Base-by-base conservation (phyloP, 1,139 yeast genomes). In the Schwanniomyces etchellsii region DNA sequence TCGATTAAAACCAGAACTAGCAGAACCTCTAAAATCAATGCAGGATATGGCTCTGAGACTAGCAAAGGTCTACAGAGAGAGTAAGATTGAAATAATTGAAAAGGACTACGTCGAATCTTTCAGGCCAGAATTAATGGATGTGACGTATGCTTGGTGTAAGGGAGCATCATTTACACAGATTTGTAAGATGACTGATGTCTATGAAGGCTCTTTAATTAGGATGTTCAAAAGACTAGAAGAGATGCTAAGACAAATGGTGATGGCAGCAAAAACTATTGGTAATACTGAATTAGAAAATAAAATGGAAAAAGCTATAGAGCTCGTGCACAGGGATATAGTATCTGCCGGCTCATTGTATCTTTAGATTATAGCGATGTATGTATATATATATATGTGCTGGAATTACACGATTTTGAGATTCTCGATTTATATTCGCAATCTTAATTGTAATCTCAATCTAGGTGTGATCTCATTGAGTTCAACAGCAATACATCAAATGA, bases 151-250 rank as follows among this genome's bases (percentile, higher is more conserved):
- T 27, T 93, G 99, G 99, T 85, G 96, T 53, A 81, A 82, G 51
- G 97, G 97, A 17, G 96, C 96, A 4, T 66, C 91, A 0, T 93
- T 93, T 57, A 89, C 96, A 0, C 96, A 89, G 53, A 89, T 91
- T 39, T 91, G 97, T 64, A 89, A 89, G 57, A 86, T 91, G 96
- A 91, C 98, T 0, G 98, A 91, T 52, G 97, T 93, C 27, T 93
- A 89, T 47, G 98, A 93, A 64, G 99, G 99, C 27, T 82, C 95
- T 18, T 71, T 93, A 53, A 89, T 93, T 41, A 77, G 98, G 56
- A 82, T 86, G 75, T 89, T 93, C 63, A 81, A 93, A 57, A 73
- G 98, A 49, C 65, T 93, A 35, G 98, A 91, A 55, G 99, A 93
- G 55, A 72, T 93, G 65, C 65, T 93, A 31, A 74, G 94, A 47